phyloP scores from a whole-genome alignment of 192 early-diverging fungal genomes.

The Podila verticillata region DNA sequence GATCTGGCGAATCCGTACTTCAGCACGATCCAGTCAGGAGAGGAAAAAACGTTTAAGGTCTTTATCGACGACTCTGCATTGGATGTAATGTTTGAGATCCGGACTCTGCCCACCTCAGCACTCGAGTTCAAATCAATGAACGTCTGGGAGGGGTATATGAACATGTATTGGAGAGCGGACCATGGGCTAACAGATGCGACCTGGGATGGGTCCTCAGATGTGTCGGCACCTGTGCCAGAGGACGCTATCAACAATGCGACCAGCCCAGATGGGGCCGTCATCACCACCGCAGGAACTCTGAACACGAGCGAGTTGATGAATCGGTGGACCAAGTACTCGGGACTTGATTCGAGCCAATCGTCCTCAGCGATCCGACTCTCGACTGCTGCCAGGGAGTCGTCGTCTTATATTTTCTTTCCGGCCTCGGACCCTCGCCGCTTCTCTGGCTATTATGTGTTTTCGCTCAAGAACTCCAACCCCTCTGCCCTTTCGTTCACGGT shows the following conservation, averaged over 20 bases:
- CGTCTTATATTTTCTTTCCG: slow-evolving; percentile 16
- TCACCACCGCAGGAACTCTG: slow-evolving; percentile 15
- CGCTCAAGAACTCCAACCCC: slow-evolving; percentile 19
- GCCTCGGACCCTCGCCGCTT: slow-evolving; percentile 43
- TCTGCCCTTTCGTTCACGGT: slow-evolving; percentile 13
- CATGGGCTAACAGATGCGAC: slow-evolving; percentile 32
- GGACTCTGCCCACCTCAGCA: slow-evolving; percentile 6
- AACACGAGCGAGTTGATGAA: slow-evolving; percentile 24
- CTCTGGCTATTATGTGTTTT: slow-evolving; percentile 48
- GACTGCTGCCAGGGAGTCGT: neutral
- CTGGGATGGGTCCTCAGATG: slow-evolving; percentile 22
- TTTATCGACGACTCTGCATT: slow-evolving; percentile 32
- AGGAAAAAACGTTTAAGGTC: slow-evolving; percentile 35
- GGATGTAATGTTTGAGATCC: slow-evolving; percentile 35
- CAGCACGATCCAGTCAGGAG: slow-evolving; percentile 12
- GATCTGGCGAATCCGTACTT: neutral
- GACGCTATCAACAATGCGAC: slow-evolving; percentile 1
- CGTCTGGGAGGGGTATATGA: slow-evolving; percentile 53
- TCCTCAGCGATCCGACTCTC: slow-evolving; percentile 7
- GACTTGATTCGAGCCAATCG: slow-evolving; percentile 23
- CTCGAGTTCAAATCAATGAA: slow-evolving; percentile 30
- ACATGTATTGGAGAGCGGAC: slow-evolving; percentile 47
- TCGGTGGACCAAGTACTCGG: slow-evolving; percentile 32
- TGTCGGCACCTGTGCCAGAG: slow-evolving; percentile 12
- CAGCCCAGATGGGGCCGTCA: neutral